phyloP scores from a whole-genome alignment of 2,329 filamentous ascomycete genomes.

The Pseudogymnoascus sp. region DNA sequence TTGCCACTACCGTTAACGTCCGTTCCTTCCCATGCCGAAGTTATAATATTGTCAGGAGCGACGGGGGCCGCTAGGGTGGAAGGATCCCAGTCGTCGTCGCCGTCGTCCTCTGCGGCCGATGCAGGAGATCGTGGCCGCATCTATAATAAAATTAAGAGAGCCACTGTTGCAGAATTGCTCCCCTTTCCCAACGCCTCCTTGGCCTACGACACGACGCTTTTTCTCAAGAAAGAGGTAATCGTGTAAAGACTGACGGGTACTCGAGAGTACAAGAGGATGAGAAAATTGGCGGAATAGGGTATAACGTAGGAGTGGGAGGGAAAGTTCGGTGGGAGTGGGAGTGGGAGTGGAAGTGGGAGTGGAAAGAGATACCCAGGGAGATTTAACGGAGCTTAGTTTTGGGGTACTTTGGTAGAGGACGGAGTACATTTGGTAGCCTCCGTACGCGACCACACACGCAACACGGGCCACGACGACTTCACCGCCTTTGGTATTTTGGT shows the following conservation, averaged over 20 bases:
- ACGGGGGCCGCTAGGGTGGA: constrained; percentile 3
- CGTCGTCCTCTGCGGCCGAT: constrained; percentile 29
- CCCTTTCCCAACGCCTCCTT: constrained; percentile 4
- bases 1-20: background rate
- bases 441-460: constrained; percentile 2
- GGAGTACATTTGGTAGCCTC: background rate
- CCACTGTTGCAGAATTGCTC: constrained; percentile 1
- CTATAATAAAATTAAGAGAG: constrained; percentile 17
- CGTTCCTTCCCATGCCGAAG: background rate
- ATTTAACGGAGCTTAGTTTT: background rate
- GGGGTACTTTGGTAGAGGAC: background rate
- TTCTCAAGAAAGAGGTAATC: background rate
- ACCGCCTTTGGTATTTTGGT: background rate
- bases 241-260: background rate
- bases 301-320: background rate
- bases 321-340: background rate
- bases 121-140: constrained; percentile 29
- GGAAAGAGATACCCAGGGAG: constrained; percentile 1
- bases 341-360: too few species aligned
- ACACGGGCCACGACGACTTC: constrained; percentile 1
- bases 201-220: background rate
- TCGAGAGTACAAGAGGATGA: background rate
- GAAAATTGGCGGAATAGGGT: background rate
- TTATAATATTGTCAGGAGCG: constrained; percentile 6
- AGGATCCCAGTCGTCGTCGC: constrained; percentile 17